Base-by-base conservation (phyloP, 139 green algal species). In the Coccomyxa sp. region DNA sequence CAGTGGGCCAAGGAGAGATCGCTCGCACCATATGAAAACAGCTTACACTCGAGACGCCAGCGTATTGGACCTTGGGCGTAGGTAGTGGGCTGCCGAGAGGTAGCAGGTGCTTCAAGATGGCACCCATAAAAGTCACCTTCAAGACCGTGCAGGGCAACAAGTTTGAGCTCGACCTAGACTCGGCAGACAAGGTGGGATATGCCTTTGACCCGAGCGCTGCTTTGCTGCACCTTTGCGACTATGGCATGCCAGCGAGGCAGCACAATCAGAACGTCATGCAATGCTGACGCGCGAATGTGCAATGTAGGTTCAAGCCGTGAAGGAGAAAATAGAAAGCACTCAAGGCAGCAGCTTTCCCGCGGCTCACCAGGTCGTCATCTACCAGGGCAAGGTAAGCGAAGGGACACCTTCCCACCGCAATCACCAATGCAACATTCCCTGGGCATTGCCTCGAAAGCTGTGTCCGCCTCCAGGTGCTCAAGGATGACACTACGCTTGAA, bases 361-460 rank as follows among this genome's bases (percentile, higher is more conserved):
- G 0, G 85, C 87, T 37, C 44, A 69, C 29, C 83, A 93, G 70
- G 80, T 90, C 10, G 75, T 97, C 16, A 95, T 97, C 71, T 90
- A 91, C 83, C 84, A 95, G 83, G 93, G 93, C 58, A 96, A 97
- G 82, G 92, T 90, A n/a, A n/a, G n/a, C n/a, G n/a, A n/a, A n/a
- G 71, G 16, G 27, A 44, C 7, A 7, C 39, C 31, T 39, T 12
- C 0, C 27, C 24, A 41, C 34, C 73, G 78, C 38, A 33, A 39
- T 68, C 33, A 44, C 36, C 8, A 38, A 7, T n/a, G 35, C 35
- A 71, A 50, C 8, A 5, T 75, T 18, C 38, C 1, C 9, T 12
- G 40, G 29, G 33, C 16, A 35, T 6, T 71, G 39, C 36, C 39
- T 18, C 8, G 29, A 4, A 34, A 54, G 55, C 34, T 22, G 31